These are phyloP conservation scores for Boletus rufocinnamomeus DNA, from an alignment of 768 basidiomycete genomes.

Conservation along the genomic window DNA sequence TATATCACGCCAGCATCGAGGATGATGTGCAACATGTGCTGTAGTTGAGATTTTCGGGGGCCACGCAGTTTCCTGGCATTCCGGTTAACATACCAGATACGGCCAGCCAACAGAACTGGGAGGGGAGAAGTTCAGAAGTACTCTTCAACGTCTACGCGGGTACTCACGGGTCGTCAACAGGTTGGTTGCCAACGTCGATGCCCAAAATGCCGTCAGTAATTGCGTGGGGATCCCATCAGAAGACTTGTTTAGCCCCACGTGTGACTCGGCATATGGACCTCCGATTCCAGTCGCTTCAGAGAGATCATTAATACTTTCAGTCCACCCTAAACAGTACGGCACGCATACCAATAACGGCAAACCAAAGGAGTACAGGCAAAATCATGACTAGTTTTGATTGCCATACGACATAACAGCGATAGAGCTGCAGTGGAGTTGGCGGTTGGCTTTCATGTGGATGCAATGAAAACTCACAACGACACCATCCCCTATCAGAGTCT, in stretches of 20 bases:
- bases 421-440: not conserved
- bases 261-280: not conserved
- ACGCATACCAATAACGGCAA: not conserved
- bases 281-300: not conserved
- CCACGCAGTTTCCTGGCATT: not conserved
- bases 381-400: not conserved
- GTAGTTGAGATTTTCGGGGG: not conserved
- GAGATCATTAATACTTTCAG: not conserved
- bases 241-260: rapidly evolving
- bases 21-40: not conserved
- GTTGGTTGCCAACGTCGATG: not conserved
- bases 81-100: not conserved
- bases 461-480: not conserved
- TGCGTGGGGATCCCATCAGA: not conserved
- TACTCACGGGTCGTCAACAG: not conserved
- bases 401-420: not conserved
- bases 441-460: not conserved
- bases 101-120: not conserved
- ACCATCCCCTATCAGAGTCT: not conserved
- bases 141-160: no score
- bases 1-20: slow-evolving; percentile 7
- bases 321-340: not conserved
- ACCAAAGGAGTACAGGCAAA: not conserved
- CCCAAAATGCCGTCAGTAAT: slow-evolving; percentile 2
- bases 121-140: not conserved